A percentile compares a stretch with the other conserved stretches of the same genome.
Evolutionary conservation across 2,329 filamentous ascomycete species (phyloP).

Genomic region (Myriosclerotinia duriaeana): DNA sequence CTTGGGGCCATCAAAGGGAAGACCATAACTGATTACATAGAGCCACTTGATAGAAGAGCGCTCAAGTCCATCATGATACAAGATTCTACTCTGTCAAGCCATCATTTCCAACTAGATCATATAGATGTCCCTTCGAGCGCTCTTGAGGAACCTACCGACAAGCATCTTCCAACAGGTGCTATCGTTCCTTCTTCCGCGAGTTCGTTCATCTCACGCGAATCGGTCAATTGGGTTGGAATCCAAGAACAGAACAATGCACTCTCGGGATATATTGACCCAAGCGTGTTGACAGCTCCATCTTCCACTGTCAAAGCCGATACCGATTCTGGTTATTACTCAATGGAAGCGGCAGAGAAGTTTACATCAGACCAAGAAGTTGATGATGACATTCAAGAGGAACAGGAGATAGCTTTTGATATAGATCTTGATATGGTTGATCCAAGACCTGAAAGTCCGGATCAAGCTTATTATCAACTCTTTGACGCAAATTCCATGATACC

Average conservation of each 20-base stretch:
- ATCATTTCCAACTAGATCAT: background rate
- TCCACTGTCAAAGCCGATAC: conserved; percentile 10
- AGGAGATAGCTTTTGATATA: background rate
- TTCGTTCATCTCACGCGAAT: background rate
- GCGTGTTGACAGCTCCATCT: background rate
- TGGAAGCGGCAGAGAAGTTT: conserved; percentile 4
- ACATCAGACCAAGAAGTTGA: background rate
- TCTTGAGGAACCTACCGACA: background rate
- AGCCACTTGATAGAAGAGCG: background rate
- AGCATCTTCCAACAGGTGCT: background rate
- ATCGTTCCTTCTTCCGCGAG: background rate
- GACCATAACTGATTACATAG: background rate
- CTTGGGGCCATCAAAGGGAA: conserved; percentile 8
- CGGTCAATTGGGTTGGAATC: background rate
- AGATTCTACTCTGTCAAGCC: background rate
- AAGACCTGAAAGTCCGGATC: conserved; percentile 17
- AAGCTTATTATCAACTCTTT: conserved; percentile 21
- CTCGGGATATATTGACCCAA: conserved; percentile 5
- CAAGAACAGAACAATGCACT: background rate
- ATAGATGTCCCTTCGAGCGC: background rate
- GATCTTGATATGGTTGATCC: background rate
- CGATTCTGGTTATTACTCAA: conserved; percentile 20
- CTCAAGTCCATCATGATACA: background rate
- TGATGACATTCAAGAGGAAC: conserved; percentile 7
- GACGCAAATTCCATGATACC: conserved; percentile 21